A percentile compares a stretch with the other conserved stretches of the same genome.
Evolutionary conservation across 2,329 filamentous ascomycete species (phyloP).

Genomic region (Botryotinia narcissicola): DNA sequence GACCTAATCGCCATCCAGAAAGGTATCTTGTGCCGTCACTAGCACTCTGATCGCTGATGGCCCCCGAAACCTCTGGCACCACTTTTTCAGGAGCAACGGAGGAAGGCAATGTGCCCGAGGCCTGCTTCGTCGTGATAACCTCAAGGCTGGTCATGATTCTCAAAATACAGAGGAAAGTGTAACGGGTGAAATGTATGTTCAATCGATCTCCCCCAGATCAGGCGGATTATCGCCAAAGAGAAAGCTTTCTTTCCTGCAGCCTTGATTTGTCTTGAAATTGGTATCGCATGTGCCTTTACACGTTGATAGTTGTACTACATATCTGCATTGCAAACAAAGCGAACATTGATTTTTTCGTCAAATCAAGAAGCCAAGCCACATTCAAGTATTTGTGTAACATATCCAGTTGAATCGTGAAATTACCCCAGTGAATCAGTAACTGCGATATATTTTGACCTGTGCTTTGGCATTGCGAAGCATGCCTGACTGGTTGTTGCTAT

Average conservation of each 20-base stretch:
- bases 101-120: neutral
- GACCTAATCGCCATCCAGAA: conserved; percentile 6
- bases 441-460: neutral
- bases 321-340: neutral
- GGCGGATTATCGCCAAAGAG: neutral
- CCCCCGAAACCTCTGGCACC: neutral
- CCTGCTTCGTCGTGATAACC: neutral
- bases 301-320: neutral
- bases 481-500: neutral
- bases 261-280: neutral
- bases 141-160: neutral
- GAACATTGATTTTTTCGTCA: neutral
- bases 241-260: neutral
- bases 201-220: neutral
- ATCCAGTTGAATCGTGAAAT: too few relatives aligned
- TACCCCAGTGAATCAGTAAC: too few relatives aligned
- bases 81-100: neutral
- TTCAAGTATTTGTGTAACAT: too few relatives aligned
- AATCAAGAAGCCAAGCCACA: too few relatives aligned
- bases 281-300: neutral
- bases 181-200: neutral
- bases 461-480: neutral
- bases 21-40: neutral
- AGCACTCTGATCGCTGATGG: neutral
- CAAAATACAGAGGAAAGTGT: neutral